These are phyloP conservation scores for Penicillium janthinellum DNA, from an alignment of 2,329 filamentous ascomycete species.

Conservation along the genomic window DNA sequence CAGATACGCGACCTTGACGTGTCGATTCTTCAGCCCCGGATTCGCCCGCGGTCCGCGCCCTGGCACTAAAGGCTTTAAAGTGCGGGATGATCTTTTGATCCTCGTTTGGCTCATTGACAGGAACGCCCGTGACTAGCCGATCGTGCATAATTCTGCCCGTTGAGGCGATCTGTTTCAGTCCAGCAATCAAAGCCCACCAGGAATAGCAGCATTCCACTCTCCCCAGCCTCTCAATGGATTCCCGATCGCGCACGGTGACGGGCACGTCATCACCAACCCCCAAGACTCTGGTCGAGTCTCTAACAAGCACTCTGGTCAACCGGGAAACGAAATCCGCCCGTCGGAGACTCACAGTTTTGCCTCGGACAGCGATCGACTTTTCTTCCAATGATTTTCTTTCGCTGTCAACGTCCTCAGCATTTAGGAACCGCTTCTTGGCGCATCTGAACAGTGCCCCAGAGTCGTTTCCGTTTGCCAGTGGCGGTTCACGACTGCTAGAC, in stretches of 20 bases:
- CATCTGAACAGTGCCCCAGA: slow-evolving; percentile 46
- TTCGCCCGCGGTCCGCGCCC: slow-evolving; percentile 5
- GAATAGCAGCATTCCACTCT: background rate
- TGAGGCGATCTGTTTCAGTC: background rate
- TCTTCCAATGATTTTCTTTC: slow-evolving; percentile 69
- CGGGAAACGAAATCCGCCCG: slow-evolving; percentile 49
- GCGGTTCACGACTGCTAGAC: slow-evolving; percentile 65
- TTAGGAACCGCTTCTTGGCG: slow-evolving; percentile 53
- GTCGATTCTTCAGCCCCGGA: slow-evolving; percentile 10
- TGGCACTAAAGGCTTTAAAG: slow-evolving; percentile 14
- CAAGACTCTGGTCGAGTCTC: slow-evolving; percentile 31
- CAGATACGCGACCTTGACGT: slow-evolving; percentile 1
- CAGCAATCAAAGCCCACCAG: background rate
- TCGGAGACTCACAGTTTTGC: slow-evolving; percentile 50
- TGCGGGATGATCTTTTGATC: slow-evolving; percentile 15
- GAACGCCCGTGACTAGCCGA: slow-evolving; percentile 12
- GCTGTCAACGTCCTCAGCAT: slow-evolving; percentile 50
- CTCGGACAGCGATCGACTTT: slow-evolving; percentile 55
- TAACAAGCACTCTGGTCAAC: slow-evolving; percentile 38
- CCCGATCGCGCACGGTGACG: background rate
- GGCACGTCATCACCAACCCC: background rate
- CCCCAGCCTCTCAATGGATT: slow-evolving; percentile 1
- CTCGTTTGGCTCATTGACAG: slow-evolving; percentile 5
- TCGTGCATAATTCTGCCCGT: background rate
- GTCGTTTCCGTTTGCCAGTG: slow-evolving; percentile 53